Conservation (phyloP, 1,284 basidiomycete genomes). For the Ustilago trichophora region DNA sequence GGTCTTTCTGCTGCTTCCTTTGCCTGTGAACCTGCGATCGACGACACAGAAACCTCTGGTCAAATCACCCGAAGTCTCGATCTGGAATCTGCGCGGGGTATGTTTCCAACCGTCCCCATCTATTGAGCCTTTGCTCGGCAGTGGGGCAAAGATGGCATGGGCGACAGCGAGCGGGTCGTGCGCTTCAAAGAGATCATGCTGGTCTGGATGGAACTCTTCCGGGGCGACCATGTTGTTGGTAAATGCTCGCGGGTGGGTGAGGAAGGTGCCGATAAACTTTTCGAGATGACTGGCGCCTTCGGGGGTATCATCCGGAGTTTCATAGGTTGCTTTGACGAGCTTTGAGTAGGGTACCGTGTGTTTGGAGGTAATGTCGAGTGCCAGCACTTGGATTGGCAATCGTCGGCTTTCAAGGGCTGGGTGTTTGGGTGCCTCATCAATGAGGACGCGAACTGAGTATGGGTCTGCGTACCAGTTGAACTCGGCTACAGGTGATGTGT, state of each 20-base stretch:
- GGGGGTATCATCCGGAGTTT: conserved; percentile 16
- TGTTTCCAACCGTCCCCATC: conserved; percentile 38
- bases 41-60: conserved; percentile 62
- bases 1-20: conserved; percentile 37
- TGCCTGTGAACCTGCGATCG: conserved; percentile 41
- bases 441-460: conserved; percentile 73
- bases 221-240: conserved; percentile 58
- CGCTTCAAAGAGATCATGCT: conserved; percentile 57
- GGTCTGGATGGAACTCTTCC: conserved; percentile 50
- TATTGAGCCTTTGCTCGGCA: conserved; percentile 5
- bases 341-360: conserved; percentile 58
- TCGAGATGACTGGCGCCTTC: conserved; percentile 26
- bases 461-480: conserved; percentile 95
- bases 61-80: conserved; percentile 56
- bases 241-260: conserved; percentile 56
- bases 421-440: conserved; percentile 49
- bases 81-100: conserved; percentile 39
- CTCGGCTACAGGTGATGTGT: conserved; percentile 74
- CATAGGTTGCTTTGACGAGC: conserved; percentile 45
- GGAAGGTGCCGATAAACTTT: conserved; percentile 51
- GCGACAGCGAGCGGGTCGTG: conserved; percentile 64
- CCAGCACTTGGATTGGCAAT: conserved; percentile 55
- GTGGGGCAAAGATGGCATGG: conserved; percentile 52
- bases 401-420: conserved; percentile 13
- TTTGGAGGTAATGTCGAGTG: conserved; percentile 56